Conservation (phyloP, 257 asterid genomes). For the Solanum ossicruentum region DNA sequence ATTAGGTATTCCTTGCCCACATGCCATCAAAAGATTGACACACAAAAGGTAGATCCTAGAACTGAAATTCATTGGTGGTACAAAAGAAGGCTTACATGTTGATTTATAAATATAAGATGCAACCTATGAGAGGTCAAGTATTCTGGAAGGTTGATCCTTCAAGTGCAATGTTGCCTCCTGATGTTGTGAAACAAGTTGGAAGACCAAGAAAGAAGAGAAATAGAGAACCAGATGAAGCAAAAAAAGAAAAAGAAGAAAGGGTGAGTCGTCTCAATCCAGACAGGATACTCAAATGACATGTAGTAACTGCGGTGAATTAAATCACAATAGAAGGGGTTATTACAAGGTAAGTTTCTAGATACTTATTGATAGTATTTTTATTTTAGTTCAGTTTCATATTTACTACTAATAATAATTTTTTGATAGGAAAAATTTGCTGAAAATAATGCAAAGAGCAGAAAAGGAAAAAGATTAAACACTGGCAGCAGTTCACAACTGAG, state of each 20-base stretch:
- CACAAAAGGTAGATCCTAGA: too few relatives aligned
- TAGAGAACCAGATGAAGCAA: neutral
- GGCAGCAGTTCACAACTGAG: neutral
- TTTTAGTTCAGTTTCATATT: too few relatives aligned
- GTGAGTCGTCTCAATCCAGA: neutral
- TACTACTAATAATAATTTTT: too few relatives aligned
- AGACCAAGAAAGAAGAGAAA: neutral
- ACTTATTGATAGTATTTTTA: neutral
- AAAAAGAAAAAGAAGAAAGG: neutral
- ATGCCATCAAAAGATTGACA: too few relatives aligned
- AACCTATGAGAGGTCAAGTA: neutral
- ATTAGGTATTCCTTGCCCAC: too few relatives aligned
- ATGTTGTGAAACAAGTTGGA: neutral
- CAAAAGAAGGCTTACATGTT: too few relatives aligned
- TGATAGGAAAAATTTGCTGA: too few relatives aligned
- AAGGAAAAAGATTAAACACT: neutral
- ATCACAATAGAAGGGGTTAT: neutral
- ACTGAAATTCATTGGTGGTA: too few relatives aligned
- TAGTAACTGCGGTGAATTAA: neutral
- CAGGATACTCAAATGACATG: neutral
- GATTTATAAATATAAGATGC: neutral
- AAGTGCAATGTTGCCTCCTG: neutral
- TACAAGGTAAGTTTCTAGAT: neutral
- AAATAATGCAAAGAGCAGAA: too few relatives aligned
- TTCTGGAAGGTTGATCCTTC: neutral